A percentile compares a stretch with the other conserved stretches of the same genome.
These are phyloP conservation scores for Paramecium sexaurelia DNA, from an alignment of 73 alveolate species.

Conservation along the genomic window DNA sequence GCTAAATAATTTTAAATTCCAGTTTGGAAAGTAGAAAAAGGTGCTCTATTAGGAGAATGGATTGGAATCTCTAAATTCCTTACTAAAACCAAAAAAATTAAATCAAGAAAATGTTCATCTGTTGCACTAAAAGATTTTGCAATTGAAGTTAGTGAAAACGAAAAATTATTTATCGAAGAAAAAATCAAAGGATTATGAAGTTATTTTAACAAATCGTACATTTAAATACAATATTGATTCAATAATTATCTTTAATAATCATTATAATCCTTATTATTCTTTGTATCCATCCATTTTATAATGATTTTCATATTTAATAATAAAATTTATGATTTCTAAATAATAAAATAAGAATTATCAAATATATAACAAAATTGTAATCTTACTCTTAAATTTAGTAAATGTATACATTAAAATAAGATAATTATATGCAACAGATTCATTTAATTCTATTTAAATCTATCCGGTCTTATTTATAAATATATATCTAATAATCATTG, in stretches of 20 bases:
- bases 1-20: slow-evolving; percentile 42
- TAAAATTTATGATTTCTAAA: not conserved
- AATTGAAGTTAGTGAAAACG: slow-evolving; percentile 40
- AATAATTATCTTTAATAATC: not conserved
- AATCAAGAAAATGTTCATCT: slow-evolving; percentile 52
- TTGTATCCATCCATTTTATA: too few relatives aligned
- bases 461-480: too few relatives aligned
- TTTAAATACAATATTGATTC: not conserved
- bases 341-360: not conserved
- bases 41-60: slow-evolving; percentile 47
- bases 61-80: slow-evolving; percentile 52
- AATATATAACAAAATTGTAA: not conserved
- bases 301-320: not conserved
- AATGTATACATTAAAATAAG: too few relatives aligned
- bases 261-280: too few relatives aligned
- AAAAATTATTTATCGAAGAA: slow-evolving; percentile 7
- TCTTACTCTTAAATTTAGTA: too few relatives aligned
- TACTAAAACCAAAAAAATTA: slow-evolving; percentile 9
- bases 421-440: too few relatives aligned
- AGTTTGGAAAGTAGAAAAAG: slow-evolving; percentile 48
- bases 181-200: slow-evolving; percentile 52
- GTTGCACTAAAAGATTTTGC: slow-evolving; percentile 40
- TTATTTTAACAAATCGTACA: not conserved
- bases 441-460: too few relatives aligned
- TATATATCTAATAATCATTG: too few relatives aligned